Base-by-base conservation (phyloP, 768 basidiomycete species). In the Kwoniella heveanensis region DNA sequence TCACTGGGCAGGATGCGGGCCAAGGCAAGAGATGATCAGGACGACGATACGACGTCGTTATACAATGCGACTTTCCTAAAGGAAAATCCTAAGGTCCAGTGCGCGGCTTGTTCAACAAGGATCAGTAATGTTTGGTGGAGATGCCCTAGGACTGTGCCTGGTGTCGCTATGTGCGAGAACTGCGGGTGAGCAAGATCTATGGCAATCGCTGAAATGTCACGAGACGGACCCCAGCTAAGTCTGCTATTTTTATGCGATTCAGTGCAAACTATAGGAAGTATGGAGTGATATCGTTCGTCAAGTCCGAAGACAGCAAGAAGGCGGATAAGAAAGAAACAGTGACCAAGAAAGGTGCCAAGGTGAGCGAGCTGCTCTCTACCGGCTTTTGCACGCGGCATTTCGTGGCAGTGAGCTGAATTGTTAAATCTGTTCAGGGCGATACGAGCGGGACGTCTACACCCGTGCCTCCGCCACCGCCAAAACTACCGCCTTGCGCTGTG, bases 71-170 rank as follows among this genome's bases (percentile, higher is more conserved):
- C 83, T 83, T 32, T 83, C 83, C 47, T 87, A 83, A 73, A 81
- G 83, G 37, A 85, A 82, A 70, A 77, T 82, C 47, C 48, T 12
- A 27, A 47, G 59, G 64, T 74, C 25, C 57, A 69, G 19, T 96
- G 92, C 72, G 91, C 90, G 36, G 90, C 90, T 2, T 96, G 92
- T 78, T 84, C 89, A 53, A 90, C 89, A 7, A 87, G 88, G 59
- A 90, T 91, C 64, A 89, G 89, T 6, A 83, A 83, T 37, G 81
- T 80, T 2, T 96, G 92, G 92, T 96, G 91, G 91, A 90, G 90
- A 77, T 91, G 92, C 15, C 93, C 92, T 1, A 90, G 90, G 75
- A 90, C 89, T 22, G 84, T 94, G n/a, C 79, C 83, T 0, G 88
- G 88, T 1, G 84, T 84, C 62, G 85, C 92, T 39, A 86, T 95